phyloP scores from a whole-genome alignment of 108 stramenopile genomes.

The Cyclotella sp. region DNA sequence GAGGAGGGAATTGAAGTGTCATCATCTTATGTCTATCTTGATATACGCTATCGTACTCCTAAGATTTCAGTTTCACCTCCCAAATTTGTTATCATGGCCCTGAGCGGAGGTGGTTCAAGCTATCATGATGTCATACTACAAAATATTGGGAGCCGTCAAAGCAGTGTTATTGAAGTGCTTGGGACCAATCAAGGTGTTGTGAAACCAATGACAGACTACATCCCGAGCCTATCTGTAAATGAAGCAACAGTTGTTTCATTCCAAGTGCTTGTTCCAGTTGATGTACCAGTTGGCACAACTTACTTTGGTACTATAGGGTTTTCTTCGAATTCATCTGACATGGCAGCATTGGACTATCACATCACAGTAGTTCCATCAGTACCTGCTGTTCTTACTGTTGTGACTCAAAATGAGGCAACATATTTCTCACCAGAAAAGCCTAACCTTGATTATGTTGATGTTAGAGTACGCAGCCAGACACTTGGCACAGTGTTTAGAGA shows the following conservation, averaged over 20 bases:
- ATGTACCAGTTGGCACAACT: conserved; percentile 9
- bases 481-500: conserved; percentile 8
- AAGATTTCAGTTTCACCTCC: conserved; percentile 7
- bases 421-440: conserved; percentile 42
- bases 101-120: conserved; percentile 1
- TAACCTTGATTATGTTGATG: conserved; percentile 36
- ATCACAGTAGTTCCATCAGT: conserved; percentile 21
- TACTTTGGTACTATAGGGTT: conserved; percentile 31
- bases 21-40: conserved; percentile 35
- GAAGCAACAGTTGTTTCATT: conserved; percentile 24
- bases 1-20: conserved; percentile 12
- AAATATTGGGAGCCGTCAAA: conserved; percentile 26
- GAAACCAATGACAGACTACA: conserved; percentile 8
- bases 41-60: conserved; percentile 29
- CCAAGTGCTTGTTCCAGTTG: conserved; percentile 8
- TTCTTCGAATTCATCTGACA: conserved; percentile 20
- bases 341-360: conserved; percentile 12
- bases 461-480: conserved; percentile 25
- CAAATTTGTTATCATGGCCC: conserved; percentile 13
- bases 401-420: conserved; percentile 41
- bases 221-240: conserved; percentile 34
- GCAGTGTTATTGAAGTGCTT: conserved; percentile 28
- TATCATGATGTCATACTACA: conserved; percentile 29
- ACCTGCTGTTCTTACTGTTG: conserved; percentile 16
- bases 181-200: conserved; percentile 11